phyloP scores from a whole-genome alignment of 768 basidiomycete genomes.

The Auricularia sp. region DNA sequence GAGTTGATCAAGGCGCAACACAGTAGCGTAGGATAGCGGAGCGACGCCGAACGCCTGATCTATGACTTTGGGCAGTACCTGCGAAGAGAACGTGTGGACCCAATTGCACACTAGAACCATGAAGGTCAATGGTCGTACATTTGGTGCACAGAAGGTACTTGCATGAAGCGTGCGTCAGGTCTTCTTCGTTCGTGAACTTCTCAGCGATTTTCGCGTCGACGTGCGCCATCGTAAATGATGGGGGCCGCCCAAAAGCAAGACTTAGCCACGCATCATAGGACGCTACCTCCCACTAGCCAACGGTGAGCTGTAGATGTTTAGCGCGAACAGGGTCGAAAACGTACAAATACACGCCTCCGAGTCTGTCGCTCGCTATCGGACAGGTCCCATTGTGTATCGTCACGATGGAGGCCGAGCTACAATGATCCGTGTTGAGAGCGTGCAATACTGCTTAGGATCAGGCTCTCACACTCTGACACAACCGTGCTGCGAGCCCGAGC shows the following conservation, averaged over 20 bases:
- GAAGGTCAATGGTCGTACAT: no score
- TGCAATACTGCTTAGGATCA: no score
- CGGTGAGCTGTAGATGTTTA: no score
- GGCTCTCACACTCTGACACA: not conserved
- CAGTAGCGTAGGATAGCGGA: conserved; percentile 10
- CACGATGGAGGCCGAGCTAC: not conserved
- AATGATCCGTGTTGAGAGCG: no score
- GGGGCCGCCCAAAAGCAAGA: not conserved
- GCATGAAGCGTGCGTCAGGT: not conserved
- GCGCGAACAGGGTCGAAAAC: not conserved
- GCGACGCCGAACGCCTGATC: conserved; percentile 10
- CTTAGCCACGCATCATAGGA: not conserved
- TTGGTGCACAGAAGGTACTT: not conserved
- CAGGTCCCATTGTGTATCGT: not conserved
- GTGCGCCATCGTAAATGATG: conserved; percentile 3
- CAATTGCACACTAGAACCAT: not conserved
- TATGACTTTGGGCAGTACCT: conserved; percentile 9
- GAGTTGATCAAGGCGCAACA: conserved; percentile 10
- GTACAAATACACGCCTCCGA: not conserved
- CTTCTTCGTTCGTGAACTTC: not conserved
- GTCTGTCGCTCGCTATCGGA: not conserved
- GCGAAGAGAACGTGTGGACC: conserved; percentile 5
- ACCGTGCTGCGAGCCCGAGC: not conserved
- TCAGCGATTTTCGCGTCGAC: conserved; percentile 1
- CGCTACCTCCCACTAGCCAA: not conserved